Evolutionary conservation across 768 basidiomycete genomes (phyloP), one percentile per base, ranked within the genome.

Genomic region (Neoboletus subvelutipes): DNA sequence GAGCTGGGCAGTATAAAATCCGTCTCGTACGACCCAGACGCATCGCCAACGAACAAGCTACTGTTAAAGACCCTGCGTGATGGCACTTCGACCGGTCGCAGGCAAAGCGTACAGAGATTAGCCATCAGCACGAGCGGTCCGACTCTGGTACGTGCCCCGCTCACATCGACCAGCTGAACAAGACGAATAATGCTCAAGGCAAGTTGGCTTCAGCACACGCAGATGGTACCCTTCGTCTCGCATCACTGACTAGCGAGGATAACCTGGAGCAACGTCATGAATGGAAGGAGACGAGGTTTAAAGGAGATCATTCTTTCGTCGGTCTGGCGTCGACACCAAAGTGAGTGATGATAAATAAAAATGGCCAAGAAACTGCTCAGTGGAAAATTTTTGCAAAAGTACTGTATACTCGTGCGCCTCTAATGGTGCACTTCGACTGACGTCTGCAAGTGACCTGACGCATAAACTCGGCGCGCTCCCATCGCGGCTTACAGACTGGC

Each of bases 1-100:
- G 87, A 90, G 60, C 83, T 89, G 33, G 92, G 91, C 20, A 83
- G 81, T 55, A 80, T 92, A 56, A 92, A 92, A 73, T 71, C 82
- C 9, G 65, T 90, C 54, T 72, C 64, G 11, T 87, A 80, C 63
- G 52, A 68, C 4, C 62, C 73, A 18, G 65, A 69, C 12, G 45
- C 60, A 12, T 58, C 70, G 17, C 68, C 74, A n/a, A 71, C 67
- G 45, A 60, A 65, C 54, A 80, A 77, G 51, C 65, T 70, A 2
- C 57, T 67, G 22, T 47, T 77, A 7, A 75, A 70, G 33, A 77
- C 68, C 20, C 47, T 77, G 6, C 65, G 71, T 50, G 69, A 73
- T 59, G 75, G 75, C 12, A 66, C 64, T 31, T 53, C 55, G 24
- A 57, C 71, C 54, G 71, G 73, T 62, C 73, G 73, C 53, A 57